Percentiles rank a stretch among this genome's conserved stretches.
Evolutionary conservation across 345 rosid genomes (phyloP).

Genomic region (Eucalyptus viminalis): DNA sequence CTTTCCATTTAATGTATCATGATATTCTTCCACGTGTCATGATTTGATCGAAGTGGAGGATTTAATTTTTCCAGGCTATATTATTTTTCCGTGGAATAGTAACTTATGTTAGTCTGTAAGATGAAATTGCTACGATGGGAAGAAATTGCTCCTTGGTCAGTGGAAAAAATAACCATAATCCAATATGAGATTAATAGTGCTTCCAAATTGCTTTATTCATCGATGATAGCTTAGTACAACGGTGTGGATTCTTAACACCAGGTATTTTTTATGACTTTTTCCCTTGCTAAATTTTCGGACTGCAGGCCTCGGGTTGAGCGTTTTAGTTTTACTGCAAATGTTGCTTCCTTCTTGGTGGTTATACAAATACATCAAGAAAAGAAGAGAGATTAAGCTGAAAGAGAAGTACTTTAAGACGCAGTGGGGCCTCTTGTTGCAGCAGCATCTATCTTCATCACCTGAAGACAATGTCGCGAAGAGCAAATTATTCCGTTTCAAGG

Average conservation of each 20-base stretch:
- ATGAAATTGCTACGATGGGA: no score
- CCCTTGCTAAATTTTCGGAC: not conserved
- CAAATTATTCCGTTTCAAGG: not conserved
- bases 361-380: not conserved
- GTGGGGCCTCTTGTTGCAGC: not conserved
- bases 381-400: not conserved
- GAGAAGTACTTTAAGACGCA: not conserved
- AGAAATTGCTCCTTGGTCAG: no score
- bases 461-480: not conserved
- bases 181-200: no score
- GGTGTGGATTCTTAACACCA: not conserved
- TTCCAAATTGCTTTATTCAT: no score
- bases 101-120: no score
- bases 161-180: no score
- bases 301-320: not conserved
- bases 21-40: no score
- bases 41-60: fast-evolving
- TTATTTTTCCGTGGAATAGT: no score
- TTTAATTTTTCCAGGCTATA: no score
- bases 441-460: not conserved
- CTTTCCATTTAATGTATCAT: not conserved
- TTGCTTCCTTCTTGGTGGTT: not conserved
- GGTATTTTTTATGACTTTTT: not conserved
- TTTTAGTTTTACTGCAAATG: not conserved
- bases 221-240: not conserved